A percentile compares a stretch with the other conserved stretches of the same genome.
These are phyloP conservation scores for Coprinopsis cinerea DNA, from an alignment of 768 basidiomycete species.

Conservation along the genomic window DNA sequence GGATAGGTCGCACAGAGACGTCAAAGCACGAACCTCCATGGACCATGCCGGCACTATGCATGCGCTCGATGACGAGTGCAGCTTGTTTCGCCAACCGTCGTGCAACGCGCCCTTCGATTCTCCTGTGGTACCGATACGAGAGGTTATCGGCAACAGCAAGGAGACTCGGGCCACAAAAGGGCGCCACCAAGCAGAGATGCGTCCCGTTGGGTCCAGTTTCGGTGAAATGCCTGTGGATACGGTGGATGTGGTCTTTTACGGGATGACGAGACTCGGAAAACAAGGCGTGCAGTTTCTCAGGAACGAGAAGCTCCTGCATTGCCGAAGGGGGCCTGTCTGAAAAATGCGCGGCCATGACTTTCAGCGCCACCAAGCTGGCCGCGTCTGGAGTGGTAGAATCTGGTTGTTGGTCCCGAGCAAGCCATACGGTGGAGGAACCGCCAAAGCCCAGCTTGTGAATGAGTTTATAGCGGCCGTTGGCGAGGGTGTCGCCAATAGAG, in stretches of 20 bases:
- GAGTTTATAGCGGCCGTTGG: slow-evolving; percentile 39
- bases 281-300: no score
- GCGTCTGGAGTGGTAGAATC: slow-evolving; percentile 8
- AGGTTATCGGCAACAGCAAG: slow-evolving; percentile 26
- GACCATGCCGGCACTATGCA: slow-evolving; percentile 28
- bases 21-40: slow-evolving; percentile 28
- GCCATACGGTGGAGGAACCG: slow-evolving; percentile 33
- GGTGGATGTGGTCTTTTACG: slow-evolving; percentile 27
- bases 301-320: slow-evolving; percentile 23
- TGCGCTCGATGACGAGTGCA: slow-evolving; percentile 18
- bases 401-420: slow-evolving; percentile 22
- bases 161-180: slow-evolving; percentile 37
- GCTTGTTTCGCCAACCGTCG: slow-evolving; percentile 27
- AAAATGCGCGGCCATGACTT: slow-evolving; percentile 27
- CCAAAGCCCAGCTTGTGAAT: slow-evolving; percentile 44
- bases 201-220: slow-evolving; percentile 44
- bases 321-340: slow-evolving; percentile 20
- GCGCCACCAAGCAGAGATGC: slow-evolving; percentile 44
- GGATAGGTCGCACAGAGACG: not conserved
- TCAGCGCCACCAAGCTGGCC: slow-evolving; percentile 18
- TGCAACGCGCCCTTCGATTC: slow-evolving; percentile 20
- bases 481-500: slow-evolving; percentile 42
- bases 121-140: no score
- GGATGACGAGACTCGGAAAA: no score
- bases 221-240: slow-evolving; percentile 38